A percentile compares a stretch with the other conserved stretches of the same genome.
Evolutionary conservation across 2,329 filamentous ascomycete genomes (phyloP).

Genomic region (Pseudogymnoascus sp.): DNA sequence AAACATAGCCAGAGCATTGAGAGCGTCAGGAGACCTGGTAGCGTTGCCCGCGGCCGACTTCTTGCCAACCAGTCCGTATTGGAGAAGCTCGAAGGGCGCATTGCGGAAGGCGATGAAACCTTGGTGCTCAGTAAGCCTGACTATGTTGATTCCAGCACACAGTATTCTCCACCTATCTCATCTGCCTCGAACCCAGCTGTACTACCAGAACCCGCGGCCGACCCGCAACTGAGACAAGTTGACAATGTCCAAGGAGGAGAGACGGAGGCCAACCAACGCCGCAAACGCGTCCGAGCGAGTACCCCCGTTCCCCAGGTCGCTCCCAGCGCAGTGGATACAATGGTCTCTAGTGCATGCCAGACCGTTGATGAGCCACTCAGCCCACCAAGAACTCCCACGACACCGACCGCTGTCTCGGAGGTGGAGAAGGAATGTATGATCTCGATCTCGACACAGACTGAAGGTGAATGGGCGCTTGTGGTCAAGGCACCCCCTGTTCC

Average conservation of each 20-base stretch:
- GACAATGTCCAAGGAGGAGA: conserved; percentile 15
- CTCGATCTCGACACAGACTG: conserved; percentile 56
- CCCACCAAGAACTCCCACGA: conserved; percentile 56
- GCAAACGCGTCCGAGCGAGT: conserved; percentile 54
- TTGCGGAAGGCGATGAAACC: conserved; percentile 42
- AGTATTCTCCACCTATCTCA: conserved; percentile 76
- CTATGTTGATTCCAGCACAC: conserved; percentile 69
- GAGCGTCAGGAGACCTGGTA: conserved; percentile 46
- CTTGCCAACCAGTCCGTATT: conserved; percentile 46
- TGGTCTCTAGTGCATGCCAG: conserved; percentile 59
- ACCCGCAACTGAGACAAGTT: conserved; percentile 9
- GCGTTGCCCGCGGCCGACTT: conserved; percentile 44
- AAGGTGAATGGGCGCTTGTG: conserved; percentile 23
- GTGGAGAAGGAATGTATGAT: conserved; percentile 33
- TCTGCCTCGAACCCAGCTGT: conserved; percentile 40
- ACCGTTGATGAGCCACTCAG: conserved; percentile 54
- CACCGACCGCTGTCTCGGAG: conserved; percentile 34
- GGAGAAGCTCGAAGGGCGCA: conserved; percentile 45
- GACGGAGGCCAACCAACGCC: conserved; percentile 61
- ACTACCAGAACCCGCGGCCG: conserved; percentile 9
- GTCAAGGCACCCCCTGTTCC: conserved; percentile 29
- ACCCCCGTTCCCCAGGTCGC: conserved; percentile 41
- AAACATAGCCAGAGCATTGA: conserved; percentile 50
- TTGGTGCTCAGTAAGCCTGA: conserved; percentile 32
- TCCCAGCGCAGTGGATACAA: conserved; percentile 33